Evolutionary conservation across 306 rosid genomes (phyloP).

Genomic region (Quercus ilex): DNA sequence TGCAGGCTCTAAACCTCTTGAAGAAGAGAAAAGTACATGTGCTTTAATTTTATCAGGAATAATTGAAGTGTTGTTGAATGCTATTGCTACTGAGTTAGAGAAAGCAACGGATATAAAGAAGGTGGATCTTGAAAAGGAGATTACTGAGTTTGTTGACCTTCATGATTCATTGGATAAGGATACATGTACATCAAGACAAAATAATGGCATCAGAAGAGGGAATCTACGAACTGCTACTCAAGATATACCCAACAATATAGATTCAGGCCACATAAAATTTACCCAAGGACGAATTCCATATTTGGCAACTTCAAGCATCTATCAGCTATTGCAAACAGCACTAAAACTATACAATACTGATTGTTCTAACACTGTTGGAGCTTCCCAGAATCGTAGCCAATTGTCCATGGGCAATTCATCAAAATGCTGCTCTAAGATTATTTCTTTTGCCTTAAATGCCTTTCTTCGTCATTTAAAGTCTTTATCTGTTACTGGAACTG

Average conservation of each 20-base stretch:
- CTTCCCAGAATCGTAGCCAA: slow-evolving; percentile 28
- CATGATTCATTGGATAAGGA: slow-evolving; percentile 27
- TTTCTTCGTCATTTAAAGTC: slow-evolving; percentile 29
- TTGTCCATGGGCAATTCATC: slow-evolving; percentile 17
- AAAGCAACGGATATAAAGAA: slow-evolving; percentile 30
- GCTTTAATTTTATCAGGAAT: slow-evolving; percentile 28
- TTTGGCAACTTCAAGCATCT: slow-evolving; percentile 33
- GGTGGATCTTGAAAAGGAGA: slow-evolving; percentile 34
- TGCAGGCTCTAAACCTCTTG: slow-evolving; percentile 27
- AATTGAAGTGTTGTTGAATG: slow-evolving; percentile 35
- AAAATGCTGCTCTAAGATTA: slow-evolving; percentile 20
- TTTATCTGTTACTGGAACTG: slow-evolving; percentile 13
- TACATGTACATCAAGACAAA: slow-evolving; percentile 11
- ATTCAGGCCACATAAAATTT: slow-evolving; percentile 21
- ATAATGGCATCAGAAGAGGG: slow-evolving; percentile 27
- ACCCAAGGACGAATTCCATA: slow-evolving; percentile 25
- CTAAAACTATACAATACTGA: slow-evolving; percentile 19
- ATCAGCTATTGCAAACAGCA: slow-evolving; percentile 27
- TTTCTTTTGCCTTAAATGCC: slow-evolving; percentile 26
- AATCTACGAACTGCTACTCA: slow-evolving; percentile 8
- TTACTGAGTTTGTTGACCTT: slow-evolving; percentile 23
- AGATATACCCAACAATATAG: slow-evolving; percentile 8
- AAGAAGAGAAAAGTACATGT: slow-evolving; percentile 25
- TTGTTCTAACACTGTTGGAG: slow-evolving; percentile 8
- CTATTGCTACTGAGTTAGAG: slow-evolving; percentile 32